Conservation (phyloP, 176 grass and related monocot genomes). For the Zizania latifolia region DNA sequence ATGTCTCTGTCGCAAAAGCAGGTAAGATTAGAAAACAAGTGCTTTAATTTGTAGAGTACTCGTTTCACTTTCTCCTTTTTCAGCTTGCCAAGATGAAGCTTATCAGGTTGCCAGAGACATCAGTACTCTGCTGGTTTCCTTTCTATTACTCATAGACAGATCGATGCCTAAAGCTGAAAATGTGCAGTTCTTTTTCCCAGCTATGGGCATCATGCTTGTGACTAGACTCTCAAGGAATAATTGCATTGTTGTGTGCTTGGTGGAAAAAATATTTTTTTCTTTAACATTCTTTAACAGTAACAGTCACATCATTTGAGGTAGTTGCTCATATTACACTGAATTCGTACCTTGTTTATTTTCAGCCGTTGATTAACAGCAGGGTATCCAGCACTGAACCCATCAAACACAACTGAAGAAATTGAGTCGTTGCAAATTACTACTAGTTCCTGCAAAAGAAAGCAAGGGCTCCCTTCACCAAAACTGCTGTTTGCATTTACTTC, state of each 20-base stretch:
- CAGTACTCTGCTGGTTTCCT: not conserved
- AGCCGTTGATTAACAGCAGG: too few species aligned
- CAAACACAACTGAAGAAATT: too few species aligned
- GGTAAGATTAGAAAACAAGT: not conserved
- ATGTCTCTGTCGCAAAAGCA: not conserved
- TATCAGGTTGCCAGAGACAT: not conserved
- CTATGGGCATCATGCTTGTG: not conserved
- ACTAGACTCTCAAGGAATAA: not conserved
- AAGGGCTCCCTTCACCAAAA: not conserved
- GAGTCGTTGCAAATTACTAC: too few species aligned
- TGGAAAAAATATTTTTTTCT: not conserved
- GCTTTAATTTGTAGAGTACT: not conserved
- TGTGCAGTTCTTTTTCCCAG: not conserved
- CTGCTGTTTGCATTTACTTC: slow-evolving; percentile 4
- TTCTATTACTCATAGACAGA: not conserved
- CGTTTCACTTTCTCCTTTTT: slow-evolving; percentile 3
- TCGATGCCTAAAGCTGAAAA: not conserved
- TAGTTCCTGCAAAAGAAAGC: not conserved
- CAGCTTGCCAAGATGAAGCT: not conserved
- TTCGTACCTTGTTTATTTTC: not conserved
- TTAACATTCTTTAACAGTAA: not conserved
- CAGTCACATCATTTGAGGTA: not conserved
- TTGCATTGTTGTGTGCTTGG: not conserved
- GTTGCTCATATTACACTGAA: not conserved
- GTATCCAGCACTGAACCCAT: not conserved